Base-by-base conservation (phyloP, 208 protist genomes). In the Angomonas ambiguus region DNA sequence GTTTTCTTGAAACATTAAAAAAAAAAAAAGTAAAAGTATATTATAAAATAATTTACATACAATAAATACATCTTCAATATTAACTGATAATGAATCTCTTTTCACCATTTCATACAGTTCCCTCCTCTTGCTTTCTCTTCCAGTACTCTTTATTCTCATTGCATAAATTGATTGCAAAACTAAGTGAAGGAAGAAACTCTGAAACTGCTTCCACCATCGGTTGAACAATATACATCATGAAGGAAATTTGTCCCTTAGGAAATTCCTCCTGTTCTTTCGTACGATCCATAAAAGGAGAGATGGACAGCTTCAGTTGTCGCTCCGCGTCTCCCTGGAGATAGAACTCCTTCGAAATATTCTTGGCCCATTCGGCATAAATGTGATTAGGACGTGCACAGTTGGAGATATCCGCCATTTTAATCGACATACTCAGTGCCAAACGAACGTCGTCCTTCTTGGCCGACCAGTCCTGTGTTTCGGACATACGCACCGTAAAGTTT, bases 351-450 rank as follows among this genome's bases (percentile, higher is more conserved):
- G 87, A 82, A 53, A 98, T 96, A 69, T 91, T 87, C 58, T 82
- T 72, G n/a, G 94, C 85, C 95, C 97, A 98, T 55, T 92, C 85
- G 0, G 86, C 71, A 68, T 89, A 96, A 45, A 96, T 87, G 61
- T 85, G 77, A 71, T 82, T 86, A 16, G 91, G 89, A 18, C 96
- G 91, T 5, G 87, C 80, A 38, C 91, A 93, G 67, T 98, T 98
- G 4, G 85, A 95, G 32, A 98, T 94, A 62, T 98, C 97, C 0
- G 96, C 93, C 77, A 95, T 94, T 66, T 98, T 97, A 34, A 98
- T 85, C 16, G 93, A 85, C 69, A 98, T 96, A 51, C 84, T 82
- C 10, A 98, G 77, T 38, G 97, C 80, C 2, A 98, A 71, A 32
- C 80, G 77, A 27, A 93, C 77, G 71, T 97, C 91, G 51, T 96